Base-by-base conservation (phyloP, 495 filamentous ascomycete genomes). In the Aspergillus funiculosus region DNA sequence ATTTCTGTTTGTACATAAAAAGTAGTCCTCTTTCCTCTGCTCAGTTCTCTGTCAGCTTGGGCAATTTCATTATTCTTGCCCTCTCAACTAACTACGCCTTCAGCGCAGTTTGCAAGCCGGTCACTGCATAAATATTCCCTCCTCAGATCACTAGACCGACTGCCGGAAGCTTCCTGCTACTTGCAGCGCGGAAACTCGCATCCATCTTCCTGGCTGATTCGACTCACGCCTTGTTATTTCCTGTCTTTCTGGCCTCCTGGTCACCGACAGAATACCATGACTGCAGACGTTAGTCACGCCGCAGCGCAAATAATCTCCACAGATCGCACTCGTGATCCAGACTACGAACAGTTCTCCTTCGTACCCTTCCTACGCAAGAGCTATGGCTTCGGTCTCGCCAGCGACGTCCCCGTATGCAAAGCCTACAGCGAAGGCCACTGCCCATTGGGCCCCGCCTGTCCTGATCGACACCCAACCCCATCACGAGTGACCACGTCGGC, bases 341-440 rank as follows among this genome's bases (percentile, higher is more conserved):
- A 57, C 53, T 85, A 79, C 72, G 70, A 70, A 55, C 58, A 68
- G 0, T 88, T 89, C 72, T 71, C 78, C 58, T 88, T 89, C 75
- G 74, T 78, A 13, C 82, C 81, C 20, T 87, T 86, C 71, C 76
- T 89, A 5, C 81, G 81, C 35, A 67, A 74, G 27, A 83, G 73
- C 52, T 90, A 90, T 63, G 81, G 87, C 46, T 86, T 89, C 67
- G 83, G 83, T 46, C 78, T 94, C 24, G 71, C 74, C 52, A 78
- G 82, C 39, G 76, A 83, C 64, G 83, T 86, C 0, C 86, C 86
- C 7, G 70, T 80, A 53, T 94, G 89, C 75, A 87, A 87, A 57
- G 82, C 87, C 46, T 86, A 82, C 69, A 76, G 81, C 54, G 75
- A 83, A 50, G 84, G 85, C 39, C 80, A 86, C 69, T 95, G 89